Evolutionary conservation across 2,329 filamentous ascomycete genomes (phyloP), one percentile per base, ranked within the genome.

Genomic region (Apiospora kogelbergensis): DNA sequence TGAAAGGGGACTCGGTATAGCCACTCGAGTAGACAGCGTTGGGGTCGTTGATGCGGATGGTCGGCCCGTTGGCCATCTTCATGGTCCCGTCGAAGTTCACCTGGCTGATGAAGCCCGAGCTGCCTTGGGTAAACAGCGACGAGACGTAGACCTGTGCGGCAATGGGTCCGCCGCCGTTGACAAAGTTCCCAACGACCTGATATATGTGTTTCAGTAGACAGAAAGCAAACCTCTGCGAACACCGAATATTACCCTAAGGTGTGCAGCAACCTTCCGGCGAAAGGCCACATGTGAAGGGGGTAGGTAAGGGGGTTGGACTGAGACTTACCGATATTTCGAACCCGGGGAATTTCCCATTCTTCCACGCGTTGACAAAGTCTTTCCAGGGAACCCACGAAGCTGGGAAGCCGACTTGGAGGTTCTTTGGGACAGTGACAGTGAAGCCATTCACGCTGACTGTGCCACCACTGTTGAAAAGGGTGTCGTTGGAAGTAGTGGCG

Each of bases 11-110:
- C 0, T 70, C 74, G 10, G 68, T 75, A 69, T 80, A 82, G 1
- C 77, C 79, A 5, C 77, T 76, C 9, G 78, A 78, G 69, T 81
- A 84, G 7, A 81, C 76, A 2, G 76, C 82, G 57, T 81, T 81
- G 24, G 82, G 83, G 66, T 84, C 82, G 63, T 81, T 83, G 74
- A 82, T 79, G 11, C 77, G 73, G 11, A 82, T 72, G 11, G 69
- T 80, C 67, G 79, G 78, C 1, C 80, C 81, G 30, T 75, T 75
- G n/a, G 73, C 72, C 30, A 83, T 77, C 69, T 78, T 77, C 48
- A 83, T 76, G 7, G 75, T 74, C n/a, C 78, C 79, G 57, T 79
- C 76, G 20, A 68, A 71, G 67, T 76, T 75, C 65, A 82, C 77
- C 6, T 71, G 72, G 6, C 77, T 76, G 40, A 83, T 79, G 33